Evolutionary conservation across 495 filamentous ascomycete genomes (phyloP).

Genomic region (Xylaria nigripes): DNA sequence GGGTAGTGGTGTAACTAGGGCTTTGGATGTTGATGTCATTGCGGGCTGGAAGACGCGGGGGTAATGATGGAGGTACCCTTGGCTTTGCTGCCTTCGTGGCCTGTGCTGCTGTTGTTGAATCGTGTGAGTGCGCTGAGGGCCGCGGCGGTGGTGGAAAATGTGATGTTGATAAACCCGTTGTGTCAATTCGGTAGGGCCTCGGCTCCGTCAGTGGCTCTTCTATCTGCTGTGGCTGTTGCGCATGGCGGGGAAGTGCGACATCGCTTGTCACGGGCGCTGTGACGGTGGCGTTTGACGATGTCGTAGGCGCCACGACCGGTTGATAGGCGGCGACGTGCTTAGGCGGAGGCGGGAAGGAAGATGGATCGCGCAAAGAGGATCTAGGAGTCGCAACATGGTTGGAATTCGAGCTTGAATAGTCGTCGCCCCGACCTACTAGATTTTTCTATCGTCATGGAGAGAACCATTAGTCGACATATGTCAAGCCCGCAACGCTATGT

Average conservation of each 20-base stretch:
- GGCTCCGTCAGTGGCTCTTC: constrained; percentile 36
- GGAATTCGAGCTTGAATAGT: constrained; percentile 1
- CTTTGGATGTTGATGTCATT: constrained; percentile 42
- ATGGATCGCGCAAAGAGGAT: constrained; percentile 72
- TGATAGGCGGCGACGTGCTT: constrained; percentile 38
- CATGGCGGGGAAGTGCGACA: constrained; percentile 9
- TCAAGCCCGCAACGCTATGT: no score
- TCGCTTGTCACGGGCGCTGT: not conserved
- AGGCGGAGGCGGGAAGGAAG: constrained; percentile 78
- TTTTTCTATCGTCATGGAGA: constrained; percentile 32
- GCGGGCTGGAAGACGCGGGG: constrained; percentile 51
- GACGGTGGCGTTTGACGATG: not conserved
- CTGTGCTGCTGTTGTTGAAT: constrained; percentile 2
- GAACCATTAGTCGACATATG: not conserved
- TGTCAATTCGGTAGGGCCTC: constrained; percentile 61
- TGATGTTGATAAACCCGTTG: constrained; percentile 59
- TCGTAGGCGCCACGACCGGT: constrained; percentile 9
- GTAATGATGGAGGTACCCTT: constrained; percentile 63
- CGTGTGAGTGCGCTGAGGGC: not conserved
- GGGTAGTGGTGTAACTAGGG: constrained; percentile 26
- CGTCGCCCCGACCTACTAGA: constrained; percentile 30
- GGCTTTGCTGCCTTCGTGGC: constrained; percentile 40
- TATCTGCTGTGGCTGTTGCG: constrained; percentile 18
- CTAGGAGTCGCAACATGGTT: constrained; percentile 57
- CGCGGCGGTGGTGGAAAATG: constrained; percentile 57